Conservation (phyloP, 345 rosid species). For the Eucalyptus polyanthemos region DNA sequence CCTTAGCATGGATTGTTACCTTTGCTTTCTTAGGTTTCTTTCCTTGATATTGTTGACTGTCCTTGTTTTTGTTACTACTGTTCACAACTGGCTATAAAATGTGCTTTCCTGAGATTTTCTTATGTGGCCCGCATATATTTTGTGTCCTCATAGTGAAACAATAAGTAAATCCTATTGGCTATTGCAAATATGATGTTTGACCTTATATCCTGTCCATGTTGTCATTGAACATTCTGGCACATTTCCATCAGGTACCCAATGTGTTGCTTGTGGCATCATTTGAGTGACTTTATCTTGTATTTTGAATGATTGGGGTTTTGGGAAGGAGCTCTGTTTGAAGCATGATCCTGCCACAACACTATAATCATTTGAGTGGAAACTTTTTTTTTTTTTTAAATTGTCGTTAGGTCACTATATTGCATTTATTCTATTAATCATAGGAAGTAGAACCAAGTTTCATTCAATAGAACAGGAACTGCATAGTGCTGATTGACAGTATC, state of each 20-base stretch:
- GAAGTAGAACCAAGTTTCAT: background rate
- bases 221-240: background rate
- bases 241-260: background rate
- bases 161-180: background rate
- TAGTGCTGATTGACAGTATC: background rate
- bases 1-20: background rate
- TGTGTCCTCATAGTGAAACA: background rate
- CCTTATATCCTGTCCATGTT: background rate
- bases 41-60: background rate
- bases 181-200: background rate
- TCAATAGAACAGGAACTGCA: background rate
- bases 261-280: background rate
- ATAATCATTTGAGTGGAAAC: background rate
- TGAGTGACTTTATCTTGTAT: background rate
- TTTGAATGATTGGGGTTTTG: background rate
- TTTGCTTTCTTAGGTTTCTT: background rate
- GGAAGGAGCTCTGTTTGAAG: background rate
- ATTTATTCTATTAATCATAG: background rate
- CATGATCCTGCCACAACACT: background rate
- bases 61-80: background rate
- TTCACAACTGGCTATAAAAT: background rate
- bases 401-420: background rate
- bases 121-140: background rate
- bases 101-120: background rate
- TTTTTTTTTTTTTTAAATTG: background rate